Base-by-base conservation (phyloP, 768 basidiomycete species). In the Podaxis sp. region DNA sequence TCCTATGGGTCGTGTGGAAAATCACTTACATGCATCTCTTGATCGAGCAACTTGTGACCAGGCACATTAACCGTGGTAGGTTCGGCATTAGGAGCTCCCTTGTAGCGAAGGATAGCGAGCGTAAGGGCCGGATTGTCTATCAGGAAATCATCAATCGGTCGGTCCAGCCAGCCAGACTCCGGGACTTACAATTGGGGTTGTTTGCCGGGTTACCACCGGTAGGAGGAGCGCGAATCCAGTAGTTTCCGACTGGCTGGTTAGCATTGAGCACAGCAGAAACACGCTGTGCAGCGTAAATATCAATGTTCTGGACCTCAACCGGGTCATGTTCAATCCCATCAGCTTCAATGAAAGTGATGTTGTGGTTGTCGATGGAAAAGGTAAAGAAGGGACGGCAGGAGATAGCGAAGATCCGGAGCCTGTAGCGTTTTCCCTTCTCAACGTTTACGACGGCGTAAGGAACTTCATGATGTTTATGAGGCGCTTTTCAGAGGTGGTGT, bases 391-490 rank as follows among this genome's bases (percentile, higher is more conserved):
- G 75, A 38, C 78, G 72, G 58, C 83, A 84, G 20, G 83, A 80
- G 26, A 75, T 76, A 51, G 78, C 78, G 65, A 87, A 69, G 15
- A 87, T 58, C 8, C 85, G 82, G 72, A 87, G 78, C 40, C 86
- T 79, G 67, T 86, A 86, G 24, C 82, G 73, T 56, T 77, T 75
- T 7, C 79, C 80, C 0, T 63, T 58, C 2, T 68, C 62, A 49
- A 86, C 82, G 59, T 78, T 76, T 61, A 82, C 66, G 74, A 79
- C 76, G 51, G 11, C 76, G 64, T 58, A 46, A 49, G 55, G 55
- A 13, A 54, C 33, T 28, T 30, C 6, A 20, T 20, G 20, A 54
- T 11, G 44, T 10, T 46, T 8, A 6, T 46, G 20, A 46, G 38
- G 38, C 26, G 20, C 40, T 10, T 2, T 15, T 30, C 2, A 20